Evolutionary conservation across 2,329 filamentous ascomycete species (phyloP).

Genomic region (Stagonosporopsis rhizophila): DNA sequence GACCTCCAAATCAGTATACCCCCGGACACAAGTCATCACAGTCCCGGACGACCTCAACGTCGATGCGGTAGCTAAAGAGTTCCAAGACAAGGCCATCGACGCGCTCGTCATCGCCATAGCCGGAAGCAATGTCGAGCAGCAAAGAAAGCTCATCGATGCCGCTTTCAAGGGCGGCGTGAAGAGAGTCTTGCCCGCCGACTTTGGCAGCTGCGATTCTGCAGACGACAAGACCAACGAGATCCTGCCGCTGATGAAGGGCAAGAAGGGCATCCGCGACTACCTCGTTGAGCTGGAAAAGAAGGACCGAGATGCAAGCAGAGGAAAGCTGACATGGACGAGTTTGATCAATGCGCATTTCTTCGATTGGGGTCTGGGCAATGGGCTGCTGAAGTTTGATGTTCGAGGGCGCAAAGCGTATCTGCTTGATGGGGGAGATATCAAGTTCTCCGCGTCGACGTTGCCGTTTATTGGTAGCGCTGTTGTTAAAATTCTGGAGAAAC

Average conservation of each 20-base stretch:
- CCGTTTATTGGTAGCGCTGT: conserved; percentile 62
- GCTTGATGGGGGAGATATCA: conserved; percentile 64
- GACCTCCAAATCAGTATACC: conserved; percentile 48
- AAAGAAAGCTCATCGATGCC: conserved; percentile 64
- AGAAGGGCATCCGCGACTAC: conserved; percentile 51
- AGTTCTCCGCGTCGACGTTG: conserved; percentile 61
- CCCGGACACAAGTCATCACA: conserved; percentile 54
- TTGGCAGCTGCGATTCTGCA: conserved; percentile 55
- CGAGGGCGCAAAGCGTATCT: conserved; percentile 60
- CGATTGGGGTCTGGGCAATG: conserved; percentile 62
- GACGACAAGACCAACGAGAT: conserved; percentile 50
- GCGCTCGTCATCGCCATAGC: conserved; percentile 61
- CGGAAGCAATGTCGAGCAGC: conserved; percentile 54
- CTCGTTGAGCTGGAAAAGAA: conserved; percentile 58
- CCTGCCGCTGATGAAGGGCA: conserved; percentile 62
- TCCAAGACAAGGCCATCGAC: conserved; percentile 54
- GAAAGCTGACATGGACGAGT: conserved; percentile 65
- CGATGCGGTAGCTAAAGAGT: conserved; percentile 43
- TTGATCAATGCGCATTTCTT: conserved; percentile 68
- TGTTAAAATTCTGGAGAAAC: conserved; percentile 56
- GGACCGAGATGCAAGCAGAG: conserved; percentile 42
- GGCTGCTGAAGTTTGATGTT: conserved; percentile 63
- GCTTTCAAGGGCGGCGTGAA: conserved; percentile 65
- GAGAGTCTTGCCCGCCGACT: conserved; percentile 69
- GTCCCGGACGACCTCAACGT: conserved; percentile 48